Base-by-base conservation (phyloP, 2,329 filamentous ascomycete species). In the Acarospora socialis region DNA sequence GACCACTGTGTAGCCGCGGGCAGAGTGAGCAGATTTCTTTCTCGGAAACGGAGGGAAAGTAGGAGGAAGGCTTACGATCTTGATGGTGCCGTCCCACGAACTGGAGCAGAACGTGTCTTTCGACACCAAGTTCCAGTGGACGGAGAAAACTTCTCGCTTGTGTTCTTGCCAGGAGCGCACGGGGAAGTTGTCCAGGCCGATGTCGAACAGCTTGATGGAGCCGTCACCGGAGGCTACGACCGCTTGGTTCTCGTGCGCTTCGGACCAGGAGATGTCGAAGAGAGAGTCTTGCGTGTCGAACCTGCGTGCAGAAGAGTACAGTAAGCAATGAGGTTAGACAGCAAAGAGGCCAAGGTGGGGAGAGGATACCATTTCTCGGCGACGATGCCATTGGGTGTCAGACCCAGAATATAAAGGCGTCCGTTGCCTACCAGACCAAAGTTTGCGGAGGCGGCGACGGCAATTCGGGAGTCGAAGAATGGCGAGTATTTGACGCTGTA, bases 401-500 rank as follows among this genome's bases (percentile, higher is more conserved):
- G 60, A 18, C 77, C 79, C 16, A 95, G 66, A 36, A 87, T 75
- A 51, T 81, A 95, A 1, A 95, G 60, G 25, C 86, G 74, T 7
- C 90, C 90, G 62, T 98, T 98, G 28, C 90, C 90, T 21, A 98
- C 87, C 22, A 98, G 80, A 22, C 90, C 90, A 60, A 90, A 98
- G 64, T 98, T 95, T 42, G 87, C 75, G n/a, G 84, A 80, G 1
- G 81, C 70, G 18, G 82, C 81, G 47, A 94, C 84, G 35, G 87
- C 87, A 42, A 98, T 74, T 41, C 86, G 77, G 43, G 81, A 90
- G 62, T 95, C 90, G 63, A 92, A 92, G 64, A 94, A 98, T 5
- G 90, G 90, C 34, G 87, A 95, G 66, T 95, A 98, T 60, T 94
- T 93, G 57, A 94, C 84, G 45, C 81, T 82, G 60, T 92, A 94